Base-by-base conservation (phyloP, 2,329 filamentous ascomycete species). In the Stachybotrys chartarum region DNA sequence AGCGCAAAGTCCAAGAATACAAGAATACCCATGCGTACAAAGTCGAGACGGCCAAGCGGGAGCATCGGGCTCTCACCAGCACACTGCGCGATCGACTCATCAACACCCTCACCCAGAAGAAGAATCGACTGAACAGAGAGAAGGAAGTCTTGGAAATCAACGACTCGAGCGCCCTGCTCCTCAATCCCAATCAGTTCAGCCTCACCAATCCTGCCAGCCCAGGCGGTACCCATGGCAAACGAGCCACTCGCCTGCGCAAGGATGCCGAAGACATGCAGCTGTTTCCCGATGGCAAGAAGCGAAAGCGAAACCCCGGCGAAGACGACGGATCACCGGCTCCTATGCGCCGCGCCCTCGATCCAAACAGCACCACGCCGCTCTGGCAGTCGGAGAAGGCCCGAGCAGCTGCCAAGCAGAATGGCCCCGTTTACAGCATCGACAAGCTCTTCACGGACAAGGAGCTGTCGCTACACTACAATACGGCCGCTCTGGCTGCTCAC, bases 391-490 rank as follows among this genome's bases (percentile, higher is more conserved):
- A 86, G 61, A 80, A 82, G 64, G 72, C 83, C 53, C 75, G 78
- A 60, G 71, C 73, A 56, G 72, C 75, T 54, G 72, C 79, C 55
- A 80, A 81, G 65, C 78, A 83, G 62, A 78, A 81, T 18, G 83
- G 81, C 8, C 78, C 82, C 0, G 71, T 84, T 1, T 86, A 85
- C 66, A 86, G 81, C 65, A 81, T 88, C 57, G 84, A 87, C 62
- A 87, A 87, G 72, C 78, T 88, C 44, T 88, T 88, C 52, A 87
- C 84, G 0, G 85, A 88, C 62, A 87, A 85, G 69, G 85, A 88
- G 70, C 75, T 88, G 32, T 78, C 80, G 5, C 78, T 87, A 74
- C 82, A 82, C 31, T 86, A 86, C 66, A 86, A 86, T 57, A 72
- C 76, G 5, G 81, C 85, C 6, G 83, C 84, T 32, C 63, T 85